phyloP scores from a whole-genome alignment of 306 rosid species.

The Sindora glabra region DNA sequence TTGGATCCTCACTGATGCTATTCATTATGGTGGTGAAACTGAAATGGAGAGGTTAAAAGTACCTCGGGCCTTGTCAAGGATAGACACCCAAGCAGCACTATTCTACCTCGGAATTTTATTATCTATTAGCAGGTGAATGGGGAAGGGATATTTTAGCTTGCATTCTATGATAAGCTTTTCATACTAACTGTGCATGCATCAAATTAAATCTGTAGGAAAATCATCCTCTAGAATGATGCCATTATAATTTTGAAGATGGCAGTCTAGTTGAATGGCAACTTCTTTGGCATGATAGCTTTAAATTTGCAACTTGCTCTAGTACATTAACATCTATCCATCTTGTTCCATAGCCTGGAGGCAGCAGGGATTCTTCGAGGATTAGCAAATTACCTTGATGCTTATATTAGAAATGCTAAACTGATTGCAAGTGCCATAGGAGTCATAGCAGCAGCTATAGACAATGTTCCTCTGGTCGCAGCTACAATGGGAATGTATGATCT shows the following conservation, averaged over 20 bases:
- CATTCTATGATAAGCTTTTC: background rate
- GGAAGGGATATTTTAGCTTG: background rate
- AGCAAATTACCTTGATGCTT: constrained; percentile 79
- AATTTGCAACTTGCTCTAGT: background rate
- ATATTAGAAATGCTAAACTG: constrained; percentile 54
- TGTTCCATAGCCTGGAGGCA: constrained; percentile 65
- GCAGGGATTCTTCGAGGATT: constrained; percentile 84
- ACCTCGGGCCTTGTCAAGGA: constrained; percentile 89
- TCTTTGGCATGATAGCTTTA: too few relatives aligned
- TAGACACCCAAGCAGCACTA: constrained; percentile 88
- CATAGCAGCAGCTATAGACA: constrained; percentile 80
- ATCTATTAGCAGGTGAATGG: constrained; percentile 75
- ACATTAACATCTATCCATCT: background rate
- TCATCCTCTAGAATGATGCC: background rate
- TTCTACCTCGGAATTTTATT: constrained; percentile 94
- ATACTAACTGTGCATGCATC: background rate
- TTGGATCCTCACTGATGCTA: constrained; percentile 97
- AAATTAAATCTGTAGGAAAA: background rate
- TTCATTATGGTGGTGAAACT: constrained; percentile 90
- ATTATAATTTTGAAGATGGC: background rate
- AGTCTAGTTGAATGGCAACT: too few relatives aligned
- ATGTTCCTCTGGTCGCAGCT: constrained; percentile 91
- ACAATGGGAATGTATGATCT: constrained; percentile 93
- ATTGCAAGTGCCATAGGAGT: constrained; percentile 77
- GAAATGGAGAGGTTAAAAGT: constrained; percentile 87